Conservation (phyloP, 2,329 filamentous ascomycete genomes). For the Colletotrichum magnum region DNA sequence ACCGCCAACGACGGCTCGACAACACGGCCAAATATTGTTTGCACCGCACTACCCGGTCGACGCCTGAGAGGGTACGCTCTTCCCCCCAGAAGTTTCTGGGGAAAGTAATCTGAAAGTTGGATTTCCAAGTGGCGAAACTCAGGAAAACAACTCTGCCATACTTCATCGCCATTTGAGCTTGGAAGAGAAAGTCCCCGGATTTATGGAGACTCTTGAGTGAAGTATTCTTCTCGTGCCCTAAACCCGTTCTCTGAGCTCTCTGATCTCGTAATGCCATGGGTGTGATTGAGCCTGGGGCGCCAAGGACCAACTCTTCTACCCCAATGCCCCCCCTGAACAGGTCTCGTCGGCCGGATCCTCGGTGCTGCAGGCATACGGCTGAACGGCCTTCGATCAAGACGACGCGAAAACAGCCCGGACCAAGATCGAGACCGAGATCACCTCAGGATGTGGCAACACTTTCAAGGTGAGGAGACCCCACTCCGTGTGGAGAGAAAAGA, state of each 20-base stretch:
- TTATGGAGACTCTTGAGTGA: constrained; percentile 42
- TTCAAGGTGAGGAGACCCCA: constrained; percentile 39
- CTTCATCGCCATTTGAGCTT: constrained; percentile 41
- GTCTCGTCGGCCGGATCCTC: constrained; percentile 44
- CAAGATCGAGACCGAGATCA: constrained; percentile 45
- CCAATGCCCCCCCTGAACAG: constrained; percentile 43
- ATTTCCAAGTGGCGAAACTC: constrained; percentile 44
- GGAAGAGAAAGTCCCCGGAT: constrained; percentile 42
- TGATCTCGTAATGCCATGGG: not conserved
- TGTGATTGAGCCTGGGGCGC: constrained; percentile 38
- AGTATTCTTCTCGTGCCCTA: constrained; percentile 32
- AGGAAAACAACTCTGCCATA: constrained; percentile 44
- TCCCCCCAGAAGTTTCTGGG: no score
- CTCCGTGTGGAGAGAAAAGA: not conserved
- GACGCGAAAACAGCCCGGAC: constrained; percentile 40
- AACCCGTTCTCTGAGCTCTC: not conserved
- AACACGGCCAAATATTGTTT: constrained; percentile 33
- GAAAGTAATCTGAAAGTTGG: not conserved
- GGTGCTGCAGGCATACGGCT: constrained; percentile 44
- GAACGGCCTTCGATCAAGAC: constrained; percentile 42
- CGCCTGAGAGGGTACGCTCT: constrained; percentile 43
- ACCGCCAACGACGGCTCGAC: constrained; percentile 48
- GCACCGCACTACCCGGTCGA: constrained; percentile 42
- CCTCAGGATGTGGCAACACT: constrained; percentile 43
- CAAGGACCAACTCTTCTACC: constrained; percentile 45